Percentiles rank a stretch among this genome's conserved stretches.
These are phyloP conservation scores for Komagataella kurtzmanii DNA, from an alignment of 805 yeast genomes.

Conservation along the genomic window DNA sequence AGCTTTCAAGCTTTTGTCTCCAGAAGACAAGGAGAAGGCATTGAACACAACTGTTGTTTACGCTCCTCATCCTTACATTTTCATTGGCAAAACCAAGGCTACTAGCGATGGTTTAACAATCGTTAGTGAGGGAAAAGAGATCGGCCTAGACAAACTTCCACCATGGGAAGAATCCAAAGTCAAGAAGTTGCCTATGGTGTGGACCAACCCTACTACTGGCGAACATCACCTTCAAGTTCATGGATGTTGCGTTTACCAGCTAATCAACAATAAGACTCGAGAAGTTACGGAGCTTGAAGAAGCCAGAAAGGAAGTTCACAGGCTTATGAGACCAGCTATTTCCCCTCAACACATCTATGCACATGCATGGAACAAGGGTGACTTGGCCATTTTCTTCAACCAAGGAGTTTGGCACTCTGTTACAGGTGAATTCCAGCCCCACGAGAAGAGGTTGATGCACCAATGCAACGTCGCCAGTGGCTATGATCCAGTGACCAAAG, in stretches of 20 bases:
- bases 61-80: slow-evolving; percentile 89
- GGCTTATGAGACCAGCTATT: slow-evolving; percentile 78
- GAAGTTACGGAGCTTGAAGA: slow-evolving; percentile 49
- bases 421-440: slow-evolving; percentile 73
- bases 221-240: slow-evolving; percentile 78
- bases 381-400: slow-evolving; percentile 75
- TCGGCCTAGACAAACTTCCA: slow-evolving; percentile 55
- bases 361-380: slow-evolving; percentile 77
- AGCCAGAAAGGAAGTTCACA: slow-evolving; percentile 62
- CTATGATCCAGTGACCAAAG: slow-evolving; percentile 36
- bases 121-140: slow-evolving; percentile 69
- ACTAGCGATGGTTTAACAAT: slow-evolving; percentile 81
- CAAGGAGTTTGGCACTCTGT: slow-evolving; percentile 89
- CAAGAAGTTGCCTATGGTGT: slow-evolving; percentile 71
- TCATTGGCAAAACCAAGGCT: slow-evolving; percentile 68
- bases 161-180: slow-evolving; percentile 72
- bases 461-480: slow-evolving; percentile 89
- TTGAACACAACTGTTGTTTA: slow-evolving; percentile 70
- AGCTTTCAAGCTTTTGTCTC: slow-evolving; percentile 55
- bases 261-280: slow-evolving; percentile 41
- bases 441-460: slow-evolving; percentile 79
- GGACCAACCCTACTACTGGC: slow-evolving; percentile 85
- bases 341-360: slow-evolving; percentile 62
- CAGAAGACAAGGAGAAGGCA: slow-evolving; percentile 64
- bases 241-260: slow-evolving; percentile 71